Conservation (phyloP, 2,329 filamentous ascomycete genomes). For the Fusarium temperatum region DNA sequence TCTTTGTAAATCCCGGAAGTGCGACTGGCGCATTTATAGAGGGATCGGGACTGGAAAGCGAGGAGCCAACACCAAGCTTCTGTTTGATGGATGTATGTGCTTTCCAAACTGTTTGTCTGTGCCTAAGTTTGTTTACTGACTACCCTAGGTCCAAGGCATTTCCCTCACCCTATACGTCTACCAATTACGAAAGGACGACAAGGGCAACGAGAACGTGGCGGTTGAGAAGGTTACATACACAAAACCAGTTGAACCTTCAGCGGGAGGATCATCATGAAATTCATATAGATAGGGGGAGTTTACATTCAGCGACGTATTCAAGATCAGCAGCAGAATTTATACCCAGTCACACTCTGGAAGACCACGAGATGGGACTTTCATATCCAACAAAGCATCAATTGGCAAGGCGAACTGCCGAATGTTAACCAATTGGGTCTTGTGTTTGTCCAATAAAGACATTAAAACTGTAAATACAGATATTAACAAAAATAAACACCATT, state of each 20-base stretch:
- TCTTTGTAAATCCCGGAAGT: slow-evolving; percentile 75
- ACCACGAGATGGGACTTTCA: slow-evolving; percentile 25
- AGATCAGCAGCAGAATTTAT: slow-evolving; percentile 37
- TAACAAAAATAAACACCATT: slow-evolving; percentile 39
- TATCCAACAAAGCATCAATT: slow-evolving; percentile 37
- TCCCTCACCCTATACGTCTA: slow-evolving; percentile 97
- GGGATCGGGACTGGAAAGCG: slow-evolving; percentile 65
- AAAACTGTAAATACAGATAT: slow-evolving; percentile 46
- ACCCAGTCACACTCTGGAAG: slow-evolving; percentile 38
- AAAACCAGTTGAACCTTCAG: slow-evolving; percentile 72
- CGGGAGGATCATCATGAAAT: slow-evolving; percentile 56
- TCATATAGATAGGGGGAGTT: slow-evolving; percentile 9
- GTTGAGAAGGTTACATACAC: slow-evolving; percentile 90
- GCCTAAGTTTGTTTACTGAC: slow-evolving; percentile 28
- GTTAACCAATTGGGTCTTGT: slow-evolving; percentile 31
- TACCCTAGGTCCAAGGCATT: slow-evolving; percentile 85
- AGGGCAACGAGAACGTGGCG: slow-evolving; percentile 80
- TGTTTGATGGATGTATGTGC: slow-evolving; percentile 94
- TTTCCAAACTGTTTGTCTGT: background rate
- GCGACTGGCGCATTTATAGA: slow-evolving; percentile 71
- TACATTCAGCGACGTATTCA: slow-evolving; percentile 35
- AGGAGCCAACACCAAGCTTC: slow-evolving; percentile 88
- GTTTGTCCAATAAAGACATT: slow-evolving; percentile 28
- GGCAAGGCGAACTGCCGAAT: slow-evolving; percentile 19
- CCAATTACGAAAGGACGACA: slow-evolving; percentile 79